These are phyloP conservation scores for Oryza glaberrima DNA, from an alignment of 176 grass and related monocot species.

Conservation along the genomic window DNA sequence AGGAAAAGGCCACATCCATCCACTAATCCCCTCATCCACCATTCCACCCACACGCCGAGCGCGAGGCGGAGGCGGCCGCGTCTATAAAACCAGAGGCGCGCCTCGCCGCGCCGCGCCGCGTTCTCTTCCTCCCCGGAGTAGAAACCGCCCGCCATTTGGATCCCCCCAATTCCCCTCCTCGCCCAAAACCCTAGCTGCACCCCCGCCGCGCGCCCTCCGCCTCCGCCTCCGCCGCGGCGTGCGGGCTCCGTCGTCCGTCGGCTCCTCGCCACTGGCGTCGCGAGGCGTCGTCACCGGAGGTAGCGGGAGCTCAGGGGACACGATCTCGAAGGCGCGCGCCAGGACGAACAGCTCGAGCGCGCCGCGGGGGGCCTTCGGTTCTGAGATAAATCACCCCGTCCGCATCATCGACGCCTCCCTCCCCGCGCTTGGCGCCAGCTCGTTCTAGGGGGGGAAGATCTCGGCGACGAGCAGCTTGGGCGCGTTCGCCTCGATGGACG, in stretches of 20 bases:
- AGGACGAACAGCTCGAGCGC: constrained; percentile 51
- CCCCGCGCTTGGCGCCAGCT: not conserved
- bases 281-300: not conserved
- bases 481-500: constrained; percentile 61
- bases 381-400: constrained; percentile 31
- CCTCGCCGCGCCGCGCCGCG: not conserved
- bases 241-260: not conserved
- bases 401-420: constrained; percentile 31
- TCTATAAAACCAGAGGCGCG: constrained; percentile 1
- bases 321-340: constrained; percentile 51
- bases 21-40: not conserved
- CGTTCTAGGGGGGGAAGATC: constrained; percentile 33
- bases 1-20: not conserved
- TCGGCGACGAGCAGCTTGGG: constrained; percentile 53
- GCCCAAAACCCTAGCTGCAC: constrained; percentile 44
- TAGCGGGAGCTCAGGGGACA: constrained; percentile 20
- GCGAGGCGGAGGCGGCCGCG: not conserved
- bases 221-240: constrained; percentile 17
- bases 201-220: not conserved
- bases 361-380: constrained; percentile 44
- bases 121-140: not conserved
- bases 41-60: not conserved
- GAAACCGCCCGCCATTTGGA: constrained; percentile 27
- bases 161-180: not conserved
- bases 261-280: constrained; percentile 18